phyloP scores from a whole-genome alignment of 2,329 filamentous ascomycete genomes.

The Phoma herbarum region DNA sequence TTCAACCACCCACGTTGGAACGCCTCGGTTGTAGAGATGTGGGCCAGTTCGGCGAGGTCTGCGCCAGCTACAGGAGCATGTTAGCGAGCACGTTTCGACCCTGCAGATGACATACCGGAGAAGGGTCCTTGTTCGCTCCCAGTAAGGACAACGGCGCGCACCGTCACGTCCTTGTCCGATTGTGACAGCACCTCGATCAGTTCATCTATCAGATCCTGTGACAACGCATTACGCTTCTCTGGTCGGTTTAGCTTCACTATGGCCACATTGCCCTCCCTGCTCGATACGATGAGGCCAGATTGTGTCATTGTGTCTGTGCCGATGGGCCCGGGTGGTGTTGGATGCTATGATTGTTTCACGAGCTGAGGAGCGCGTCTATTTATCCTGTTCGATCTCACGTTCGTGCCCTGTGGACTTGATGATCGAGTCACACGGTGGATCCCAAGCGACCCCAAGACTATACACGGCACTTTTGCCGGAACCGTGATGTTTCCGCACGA shows the following conservation, averaged over 20 bases:
- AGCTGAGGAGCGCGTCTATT: constrained; percentile 10
- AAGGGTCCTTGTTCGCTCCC: constrained; percentile 83
- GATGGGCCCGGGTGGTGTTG: neutral
- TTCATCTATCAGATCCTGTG: constrained; percentile 57
- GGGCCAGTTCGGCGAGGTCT: constrained; percentile 96
- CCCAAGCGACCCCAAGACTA: neutral
- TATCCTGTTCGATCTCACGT: constrained; percentile 5
- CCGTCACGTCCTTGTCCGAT: constrained; percentile 29
- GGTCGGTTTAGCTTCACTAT: constrained; percentile 64
- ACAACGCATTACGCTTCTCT: constrained; percentile 67
- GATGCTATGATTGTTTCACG: neutral
- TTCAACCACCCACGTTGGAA: constrained; percentile 91
- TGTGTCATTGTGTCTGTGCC: constrained; percentile 9
- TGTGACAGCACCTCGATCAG: constrained; percentile 39
- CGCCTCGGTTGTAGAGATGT: constrained; percentile 83
- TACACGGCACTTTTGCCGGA: neutral
- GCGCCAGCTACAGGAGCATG: constrained; percentile 70
- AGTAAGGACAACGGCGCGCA: constrained; percentile 68
- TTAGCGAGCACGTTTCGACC: constrained; percentile 19
- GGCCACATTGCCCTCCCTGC: constrained; percentile 51
- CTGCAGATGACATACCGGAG: constrained; percentile 60
- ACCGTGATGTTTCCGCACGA: neutral
- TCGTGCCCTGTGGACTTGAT: neutral
- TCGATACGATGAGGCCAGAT: constrained; percentile 25
- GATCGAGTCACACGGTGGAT: neutral